Evolutionary conservation across 345 rosid species (phyloP).

Genomic region (Melaleuca quinquenervia): DNA sequence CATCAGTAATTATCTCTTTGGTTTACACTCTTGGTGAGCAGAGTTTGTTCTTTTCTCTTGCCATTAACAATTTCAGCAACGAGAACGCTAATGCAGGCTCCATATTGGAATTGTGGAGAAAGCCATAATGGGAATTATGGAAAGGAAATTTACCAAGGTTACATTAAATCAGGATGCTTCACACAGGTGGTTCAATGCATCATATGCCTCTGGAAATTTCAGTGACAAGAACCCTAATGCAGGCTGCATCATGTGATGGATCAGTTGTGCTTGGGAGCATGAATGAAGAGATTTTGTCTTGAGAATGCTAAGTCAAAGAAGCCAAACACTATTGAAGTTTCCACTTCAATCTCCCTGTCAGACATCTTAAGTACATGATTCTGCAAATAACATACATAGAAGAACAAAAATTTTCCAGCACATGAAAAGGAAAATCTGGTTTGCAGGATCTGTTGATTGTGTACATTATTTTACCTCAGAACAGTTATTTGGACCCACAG

Average conservation of each 20-base stretch:
- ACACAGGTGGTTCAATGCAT: no score
- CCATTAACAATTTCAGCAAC: neutral
- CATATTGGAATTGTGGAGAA: no score
- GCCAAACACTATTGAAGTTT: neutral
- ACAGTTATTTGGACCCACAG: constrained; percentile 69
- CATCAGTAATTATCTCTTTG: neutral
- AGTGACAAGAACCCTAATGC: no score
- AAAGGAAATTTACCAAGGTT: no score
- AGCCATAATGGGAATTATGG: neutral
- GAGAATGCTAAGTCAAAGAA: neutral
- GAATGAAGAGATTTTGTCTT: neutral
- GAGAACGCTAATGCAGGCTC: no score
- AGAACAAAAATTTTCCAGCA: neutral
- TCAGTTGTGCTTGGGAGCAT: neutral
- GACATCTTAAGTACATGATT: neutral
- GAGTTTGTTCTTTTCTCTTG: neutral
- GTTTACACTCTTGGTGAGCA: neutral
- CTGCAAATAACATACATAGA: neutral
- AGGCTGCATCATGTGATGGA: neutral
- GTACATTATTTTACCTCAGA: constrained; percentile 41
- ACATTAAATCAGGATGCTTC: neutral
- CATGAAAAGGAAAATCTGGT: neutral
- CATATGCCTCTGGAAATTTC: no score
- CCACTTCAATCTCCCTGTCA: neutral
- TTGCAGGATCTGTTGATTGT: neutral